Evolutionary conservation across 306 rosid genomes (phyloP), one percentile per base, ranked within the genome.

Genomic region (Chamaecrista fasciculata): DNA sequence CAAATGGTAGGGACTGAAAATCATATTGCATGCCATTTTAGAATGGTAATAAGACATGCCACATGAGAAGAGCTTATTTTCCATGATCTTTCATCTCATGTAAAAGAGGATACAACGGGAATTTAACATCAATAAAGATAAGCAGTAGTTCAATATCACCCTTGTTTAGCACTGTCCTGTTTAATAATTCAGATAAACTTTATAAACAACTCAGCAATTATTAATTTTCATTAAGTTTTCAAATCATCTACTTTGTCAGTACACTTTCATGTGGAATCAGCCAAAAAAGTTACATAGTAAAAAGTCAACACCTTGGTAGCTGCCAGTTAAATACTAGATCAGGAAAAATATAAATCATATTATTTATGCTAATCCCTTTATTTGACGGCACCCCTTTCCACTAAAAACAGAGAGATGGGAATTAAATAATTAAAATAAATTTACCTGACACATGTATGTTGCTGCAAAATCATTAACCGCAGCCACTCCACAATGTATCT

Each of bases 1-100:
- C 99, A 77, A 88, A 94, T 51, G 99, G 99, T 66, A 94, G 82
- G 75, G 99, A 91, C 99, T 94, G 86, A 85, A 81, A 80, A 74
- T 52, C 62, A 78, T 15, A 55, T 69, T 55, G 71, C 68, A 62
- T 51, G 53, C 79, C 39, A 56, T 5, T 44, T 77, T 39, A 77
- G 71, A 33, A 3, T 33, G 28, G 55, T n/a, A 61, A 61, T 31
- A 31, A 62, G 44, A 69, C 51, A 23, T 50, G 51, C 19, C 15
- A 8, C 15, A 14, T 57, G 58, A 56, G 21, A 37, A 67, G 19
- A 58, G 29, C 3, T 57, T 56, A 10, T n/a, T 36, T 56, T 57
- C 52, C 67, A 24, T 46, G 33, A 44, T 11, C 31, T 20, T 31
- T 55, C 40, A 25, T 49, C 61, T 37, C 39, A 43, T 29, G 58